Evolutionary conservation across 1,139 yeast species (phyloP), one percentile per base, ranked within the genome.

Genomic region (Debaryomyces subglobosus): DNA sequence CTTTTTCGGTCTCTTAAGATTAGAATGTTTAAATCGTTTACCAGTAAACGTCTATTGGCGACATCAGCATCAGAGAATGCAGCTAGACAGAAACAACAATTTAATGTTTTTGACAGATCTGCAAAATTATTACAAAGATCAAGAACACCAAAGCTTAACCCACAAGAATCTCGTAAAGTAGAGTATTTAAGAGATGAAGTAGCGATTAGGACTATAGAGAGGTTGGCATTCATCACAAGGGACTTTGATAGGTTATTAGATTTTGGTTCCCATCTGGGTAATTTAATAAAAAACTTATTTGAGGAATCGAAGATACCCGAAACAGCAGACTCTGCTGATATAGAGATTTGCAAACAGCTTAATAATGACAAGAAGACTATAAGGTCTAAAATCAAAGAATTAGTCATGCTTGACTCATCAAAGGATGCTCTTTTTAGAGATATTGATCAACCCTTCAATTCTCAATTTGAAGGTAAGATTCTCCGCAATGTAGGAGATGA

Each of bases 141-240:
- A 25, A 60, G 84, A 45, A 81, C 86, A 1, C 65, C 78, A 0
- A 78, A 78, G 1, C 49, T 59, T 2, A 67, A 78, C 49, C 72
- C 77, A 0, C 72, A 69, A 10, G 61, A 65, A 38, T 81, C 89
- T 16, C 68, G 83, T 24, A 74, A 79, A 55, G 88, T 81, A n/a
- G 96, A 89, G 54, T 89, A 89, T 61, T 67, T 89, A 34, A 74
- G 90, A 45, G 86, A 86, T 60, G 96, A 88, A 61, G 82, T 88
- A 12, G 92, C 95, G 0, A 61, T 72, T 21, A 80, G 89, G 49
- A 84, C 92, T 25, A 80, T 88, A 25, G 96, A 89, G 58, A 73
- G 96, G 51, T 66, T 89, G 45, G 85, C 91, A 3, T 87, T 87
- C 61, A 79, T 89, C 43, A 84, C 88, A 36, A 72, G 94, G 47